Evolutionary conservation across 78 protist species (phyloP), one percentile per base, ranked within the genome.

Genomic region (Corallochytrium limacisporum): DNA sequence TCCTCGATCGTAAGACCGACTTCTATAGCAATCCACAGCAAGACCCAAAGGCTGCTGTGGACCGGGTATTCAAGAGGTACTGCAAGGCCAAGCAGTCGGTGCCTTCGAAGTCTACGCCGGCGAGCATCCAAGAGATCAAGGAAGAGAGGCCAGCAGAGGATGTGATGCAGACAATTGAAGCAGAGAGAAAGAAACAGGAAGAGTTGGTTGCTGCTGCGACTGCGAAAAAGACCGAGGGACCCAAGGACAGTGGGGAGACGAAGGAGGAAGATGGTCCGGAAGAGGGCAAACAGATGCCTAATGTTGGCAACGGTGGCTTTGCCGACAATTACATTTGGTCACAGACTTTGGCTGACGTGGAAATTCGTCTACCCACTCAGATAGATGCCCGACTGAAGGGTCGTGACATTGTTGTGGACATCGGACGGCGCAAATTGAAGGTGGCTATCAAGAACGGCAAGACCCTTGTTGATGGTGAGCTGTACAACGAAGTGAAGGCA

Each of bases 1-100:
- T 80, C 62, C 40, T 80, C 35, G 33, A 26, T n/a, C 62, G 86
- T 24, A 80, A 80, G 70, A 80, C 86, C 0, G 86, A 78, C 75
- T 78, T 71, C 35, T 78, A 15, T 13, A 53, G 28, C 13, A 26
- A 20, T 28, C 18, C 59, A n/a, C 22, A 15, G 28, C 15, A 20
- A 53, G 20, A n/a, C 31, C 15, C 59, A 13, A 26, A n/a, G 39
- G 28, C 22, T 53, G 22, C 10, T 28, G 39, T 28, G 13, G 15
- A 53, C 20, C 59, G 37, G 28, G 26, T n/a, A n/a, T n/a, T n/a
- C n/a, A n/a, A n/a, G n/a, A n/a, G n/a, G n/a, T n/a, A n/a, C n/a
- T n/a, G n/a, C n/a, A n/a, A n/a, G n/a, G n/a, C n/a, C n/a, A 53
- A 53, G 59, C 59, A 28, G 59, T 53, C 28, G 18, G 37, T 12